These are phyloP conservation scores for Erythrophleum ivorense DNA, from an alignment of 331 rosid species.

Conservation along the genomic window DNA sequence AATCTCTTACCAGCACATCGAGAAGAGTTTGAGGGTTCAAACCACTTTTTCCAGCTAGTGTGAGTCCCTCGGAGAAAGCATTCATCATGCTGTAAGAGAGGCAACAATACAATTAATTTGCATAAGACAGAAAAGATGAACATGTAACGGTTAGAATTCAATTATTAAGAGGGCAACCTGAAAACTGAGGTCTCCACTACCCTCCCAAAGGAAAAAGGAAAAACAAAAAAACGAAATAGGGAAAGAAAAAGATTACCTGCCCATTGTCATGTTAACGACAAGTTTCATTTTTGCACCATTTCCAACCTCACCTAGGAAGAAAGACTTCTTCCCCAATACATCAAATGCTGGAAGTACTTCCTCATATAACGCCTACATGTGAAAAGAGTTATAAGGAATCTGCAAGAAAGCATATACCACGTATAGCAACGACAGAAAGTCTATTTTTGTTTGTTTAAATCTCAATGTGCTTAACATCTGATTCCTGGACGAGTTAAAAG, in stretches of 20 bases:
- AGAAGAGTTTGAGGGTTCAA: conserved; percentile 70
- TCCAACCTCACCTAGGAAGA: conserved; percentile 91
- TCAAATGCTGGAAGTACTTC: conserved; percentile 72
- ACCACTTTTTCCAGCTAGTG: conserved; percentile 72
- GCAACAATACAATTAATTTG: conserved; percentile 21
- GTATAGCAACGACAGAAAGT: not conserved
- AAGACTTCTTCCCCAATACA: conserved; percentile 80
- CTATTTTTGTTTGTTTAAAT: not conserved
- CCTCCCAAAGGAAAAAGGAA: not conserved
- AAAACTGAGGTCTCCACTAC: not conserved
- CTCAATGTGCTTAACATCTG: conserved; percentile 4
- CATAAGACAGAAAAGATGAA: conserved; percentile 27
- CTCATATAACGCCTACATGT: conserved; percentile 61
- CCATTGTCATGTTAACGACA: conserved; percentile 97
- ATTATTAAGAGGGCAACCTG: not conserved
- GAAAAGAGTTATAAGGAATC: conserved; percentile 1
- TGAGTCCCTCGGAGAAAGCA: conserved; percentile 89
- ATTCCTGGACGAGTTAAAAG: not conserved
- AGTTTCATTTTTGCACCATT: conserved; percentile 98
- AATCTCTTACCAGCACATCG: conserved; percentile 70
- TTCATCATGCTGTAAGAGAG: conserved; percentile 70
- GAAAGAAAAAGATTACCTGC: conserved; percentile 64
- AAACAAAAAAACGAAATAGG: not conserved
- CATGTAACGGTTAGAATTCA: not conserved
- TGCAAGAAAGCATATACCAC: conserved; percentile 6